phyloP scores from a whole-genome alignment of 208 protist species.

The Leishmania arabica region DNA sequence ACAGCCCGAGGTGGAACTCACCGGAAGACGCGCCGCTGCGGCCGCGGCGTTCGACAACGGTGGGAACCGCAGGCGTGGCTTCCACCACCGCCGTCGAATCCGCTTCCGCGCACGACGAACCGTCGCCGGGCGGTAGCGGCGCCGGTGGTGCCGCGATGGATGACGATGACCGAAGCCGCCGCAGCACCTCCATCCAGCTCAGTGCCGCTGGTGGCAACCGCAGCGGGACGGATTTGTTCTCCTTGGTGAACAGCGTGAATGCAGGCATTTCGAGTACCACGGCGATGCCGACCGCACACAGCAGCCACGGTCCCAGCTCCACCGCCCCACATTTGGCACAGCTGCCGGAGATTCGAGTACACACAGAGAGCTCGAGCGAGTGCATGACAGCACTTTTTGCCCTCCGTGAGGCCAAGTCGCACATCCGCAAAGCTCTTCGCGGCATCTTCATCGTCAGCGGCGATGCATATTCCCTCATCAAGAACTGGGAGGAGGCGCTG shows the following conservation, averaged over 20 bases:
- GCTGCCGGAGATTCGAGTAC: conserved; percentile 16
- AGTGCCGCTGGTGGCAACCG: background rate
- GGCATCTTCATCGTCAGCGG: conserved; percentile 71
- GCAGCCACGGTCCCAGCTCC: conserved; percentile 5
- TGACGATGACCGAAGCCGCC: conserved; percentile 20
- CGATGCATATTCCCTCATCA: conserved; percentile 60
- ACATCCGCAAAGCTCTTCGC: conserved; percentile 56
- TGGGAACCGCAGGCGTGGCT: background rate
- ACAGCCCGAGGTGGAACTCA: conserved; percentile 21
- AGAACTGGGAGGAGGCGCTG: conserved; percentile 77
- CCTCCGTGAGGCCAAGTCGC: conserved; percentile 42
- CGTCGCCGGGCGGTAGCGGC: background rate
- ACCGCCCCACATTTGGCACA: background rate
- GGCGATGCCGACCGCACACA: conserved; percentile 1
- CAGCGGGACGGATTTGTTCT: background rate
- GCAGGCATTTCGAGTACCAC: conserved; percentile 1
- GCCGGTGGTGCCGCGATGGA: conserved; percentile 10
- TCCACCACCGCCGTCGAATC: background rate
- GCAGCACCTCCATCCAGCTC: conserved; percentile 14
- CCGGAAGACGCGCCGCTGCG: conserved; percentile 22
- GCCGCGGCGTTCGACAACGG: conserved; percentile 4
- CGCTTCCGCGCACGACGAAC: background rate
- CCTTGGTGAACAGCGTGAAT: background rate
- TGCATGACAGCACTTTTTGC: conserved; percentile 60
- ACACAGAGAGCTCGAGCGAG: conserved; percentile 58